Base-by-base conservation (phyloP, 306 rosid genomes). In the Vigna mungo region DNA sequence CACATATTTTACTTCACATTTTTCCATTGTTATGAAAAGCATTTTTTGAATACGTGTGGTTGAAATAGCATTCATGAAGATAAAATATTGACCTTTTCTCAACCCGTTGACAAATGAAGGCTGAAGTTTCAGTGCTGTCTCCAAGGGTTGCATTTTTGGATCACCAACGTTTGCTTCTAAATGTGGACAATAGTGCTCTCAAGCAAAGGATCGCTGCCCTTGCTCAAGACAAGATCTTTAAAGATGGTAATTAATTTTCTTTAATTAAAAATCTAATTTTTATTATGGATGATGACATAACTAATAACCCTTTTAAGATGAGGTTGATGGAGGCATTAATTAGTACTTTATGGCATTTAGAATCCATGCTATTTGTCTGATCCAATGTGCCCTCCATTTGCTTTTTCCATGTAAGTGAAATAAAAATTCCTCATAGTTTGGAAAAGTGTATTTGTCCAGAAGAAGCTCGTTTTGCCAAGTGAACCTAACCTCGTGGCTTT, bases 191-290 rank as follows among this genome's bases (percentile, higher is more conserved):
- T 78, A 88, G 98, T 85, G 98, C 99, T 79, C 91, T 96, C 48
- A 92, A 96, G 83, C 98, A 96, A 89, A 89, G 99, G 88, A 96
- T 96, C 82, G 99, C 99, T 10, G 99, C 99, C 47, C 93, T 96
- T 58, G 94, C 96, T 7, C 99, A 96, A 81, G 99, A 96, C 63
- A 92, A 96, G 88, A 87, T 96, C 78, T 96, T 96, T 72, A 96
- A 96, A 85, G 99, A 96, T 67, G 98, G 99, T 90, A 84, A 72
- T 82, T 90, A 84, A 70, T 82, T 73, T 47, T 49, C 21, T 54
- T 8, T 2, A 10, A 47, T 39, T 36, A 21, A 68, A 59, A 13
- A 15, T 6, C 10, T 14, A 59, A 59, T 0, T 58, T 23, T 25
- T 11, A 58, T 25, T 58, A 25, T 11, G 37, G 21, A 6, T n/a